Evolutionary conservation across 1,139 yeast genomes (phyloP).

Genomic region (Saccharomyces uvarum): DNA sequence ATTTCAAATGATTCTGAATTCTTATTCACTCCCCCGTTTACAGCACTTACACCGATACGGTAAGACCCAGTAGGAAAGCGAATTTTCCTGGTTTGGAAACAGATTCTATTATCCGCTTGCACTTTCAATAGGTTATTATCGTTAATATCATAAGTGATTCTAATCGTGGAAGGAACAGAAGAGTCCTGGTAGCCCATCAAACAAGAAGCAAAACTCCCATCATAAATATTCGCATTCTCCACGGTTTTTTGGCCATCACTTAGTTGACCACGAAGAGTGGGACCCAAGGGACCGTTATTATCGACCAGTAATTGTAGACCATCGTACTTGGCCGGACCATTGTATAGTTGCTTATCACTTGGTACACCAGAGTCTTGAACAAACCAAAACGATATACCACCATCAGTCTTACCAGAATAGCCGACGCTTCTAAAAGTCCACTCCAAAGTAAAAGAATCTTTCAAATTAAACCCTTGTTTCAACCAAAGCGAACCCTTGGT

Average conservation of each 20-base stretch:
- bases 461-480: constrained; percentile 18
- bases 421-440: constrained; percentile 5
- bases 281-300: constrained; percentile 40
- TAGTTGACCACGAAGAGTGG: constrained; percentile 43
- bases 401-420: constrained; percentile 8
- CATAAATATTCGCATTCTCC: constrained; percentile 22
- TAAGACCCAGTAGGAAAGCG: constrained; percentile 22
- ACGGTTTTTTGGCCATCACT: constrained; percentile 40
- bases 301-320: constrained; percentile 56
- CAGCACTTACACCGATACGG: constrained; percentile 49
- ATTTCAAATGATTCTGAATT: constrained; percentile 51
- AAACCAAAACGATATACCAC: constrained; percentile 25
- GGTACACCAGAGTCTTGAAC: constrained; percentile 29
- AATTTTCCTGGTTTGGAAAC: constrained; percentile 56
- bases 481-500: constrained; percentile 46
- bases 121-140: constrained; percentile 44
- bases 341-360: constrained; percentile 13
- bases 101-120: constrained; percentile 61
- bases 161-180: constrained; percentile 59
- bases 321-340: constrained; percentile 38
- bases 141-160: constrained; percentile 49
- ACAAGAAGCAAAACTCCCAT: constrained; percentile 47
- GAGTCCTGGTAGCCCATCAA: constrained; percentile 54
- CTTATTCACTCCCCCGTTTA: constrained; percentile 28
- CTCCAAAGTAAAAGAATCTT: constrained; percentile 43